phyloP scores from a whole-genome alignment of 495 filamentous ascomycete species.

The Tetracladium marchalianum region DNA sequence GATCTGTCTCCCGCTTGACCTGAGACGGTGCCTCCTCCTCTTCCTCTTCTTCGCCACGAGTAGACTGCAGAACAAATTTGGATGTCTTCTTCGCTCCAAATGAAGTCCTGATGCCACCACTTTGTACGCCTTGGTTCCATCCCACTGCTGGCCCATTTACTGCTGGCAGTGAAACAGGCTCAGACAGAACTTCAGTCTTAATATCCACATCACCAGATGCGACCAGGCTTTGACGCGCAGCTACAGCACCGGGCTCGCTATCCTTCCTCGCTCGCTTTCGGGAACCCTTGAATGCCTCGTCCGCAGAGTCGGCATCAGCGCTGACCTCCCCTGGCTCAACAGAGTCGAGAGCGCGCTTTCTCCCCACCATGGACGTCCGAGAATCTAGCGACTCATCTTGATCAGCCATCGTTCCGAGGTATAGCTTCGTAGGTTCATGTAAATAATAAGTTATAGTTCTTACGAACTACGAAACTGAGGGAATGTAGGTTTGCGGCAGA shows the following conservation, averaged over 20 bases:
- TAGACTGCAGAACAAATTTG: too few species aligned
- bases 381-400: slow-evolving; percentile 12
- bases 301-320: slow-evolving; percentile 1
- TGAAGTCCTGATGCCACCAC: slow-evolving; percentile 8
- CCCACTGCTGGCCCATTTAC: not conserved
- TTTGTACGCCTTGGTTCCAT: slow-evolving; percentile 17
- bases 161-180: not conserved
- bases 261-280: slow-evolving; percentile 1
- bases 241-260: not conserved
- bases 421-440: not conserved
- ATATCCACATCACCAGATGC: too few species aligned
- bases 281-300: not conserved
- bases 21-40: too few species aligned
- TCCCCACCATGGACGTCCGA: slow-evolving; percentile 11
- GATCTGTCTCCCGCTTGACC: too few species aligned
- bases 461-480: too few species aligned
- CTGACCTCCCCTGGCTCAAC: not conserved
- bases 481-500: not conserved
- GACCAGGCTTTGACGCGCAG: not conserved
- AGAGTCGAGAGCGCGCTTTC: slow-evolving; percentile 11
- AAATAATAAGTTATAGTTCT: not conserved
- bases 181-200: not conserved
- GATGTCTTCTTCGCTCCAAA: slow-evolving; percentile 6
- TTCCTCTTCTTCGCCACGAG: too few species aligned
- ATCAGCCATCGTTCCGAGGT: not conserved